Evolutionary conservation across 768 basidiomycete genomes (phyloP), one percentile per base, ranked within the genome.

Genomic region (Boletus rufocinnamomeus): DNA sequence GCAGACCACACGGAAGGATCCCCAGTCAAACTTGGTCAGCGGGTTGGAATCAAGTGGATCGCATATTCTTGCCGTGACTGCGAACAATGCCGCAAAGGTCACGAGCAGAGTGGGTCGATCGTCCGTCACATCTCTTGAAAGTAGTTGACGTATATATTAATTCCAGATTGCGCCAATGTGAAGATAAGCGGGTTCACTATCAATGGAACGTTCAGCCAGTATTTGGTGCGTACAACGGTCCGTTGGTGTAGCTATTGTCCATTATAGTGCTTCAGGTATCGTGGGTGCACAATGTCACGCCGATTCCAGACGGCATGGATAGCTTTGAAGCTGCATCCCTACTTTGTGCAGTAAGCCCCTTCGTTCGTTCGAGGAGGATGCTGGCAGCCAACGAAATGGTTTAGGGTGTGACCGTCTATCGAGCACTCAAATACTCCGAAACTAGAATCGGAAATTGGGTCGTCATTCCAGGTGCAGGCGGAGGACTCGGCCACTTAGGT

Each of bases 31-130:
- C 59, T 92, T 38, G 92, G 92, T 21, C 85, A 92, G 54, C 82
- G 88, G 14, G 91, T 93, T 45, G 92, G 92, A 6, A 84, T 94
- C 75, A 93, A 94, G 70, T 89, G 87, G 87, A 75, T 89, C 16
- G 88, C 88, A 1, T 79, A 87, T 67, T 85, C 82, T 11, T 93
- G 92, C 68, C 76, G 87, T 14, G 76, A 86, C 58, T 95, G 91
- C 71, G 88, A 90, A 70, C 80, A 80, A 53, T 95, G 93, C 72
- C 78, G 84, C 49, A 83, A 86, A 54, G 90, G 89, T n/a, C 75
- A 79, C 52, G 92, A 94, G 63, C 86, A 89, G 75, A 82, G 88
- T 87, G 49, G n/a, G 82, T 56, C 63, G n/a, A 37, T 49, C 11
- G 1, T 1, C n/a, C 21, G 2, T 6, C 2, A 2, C 2, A 54